Conservation (phyloP, 2,329 filamentous ascomycete genomes). For the Onygena corvina region DNA sequence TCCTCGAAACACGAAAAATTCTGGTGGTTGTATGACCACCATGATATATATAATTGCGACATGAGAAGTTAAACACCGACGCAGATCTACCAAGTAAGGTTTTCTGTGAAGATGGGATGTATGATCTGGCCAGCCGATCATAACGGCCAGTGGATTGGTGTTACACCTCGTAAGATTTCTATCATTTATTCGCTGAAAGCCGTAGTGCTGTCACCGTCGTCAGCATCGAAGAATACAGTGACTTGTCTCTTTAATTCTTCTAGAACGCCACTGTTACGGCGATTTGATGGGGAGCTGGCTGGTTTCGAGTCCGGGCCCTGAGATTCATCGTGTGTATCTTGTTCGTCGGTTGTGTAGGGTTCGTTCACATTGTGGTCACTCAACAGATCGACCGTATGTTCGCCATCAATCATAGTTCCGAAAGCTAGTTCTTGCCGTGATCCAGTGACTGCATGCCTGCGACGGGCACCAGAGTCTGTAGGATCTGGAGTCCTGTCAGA, state of each 20-base stretch:
- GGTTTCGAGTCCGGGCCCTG: not conserved
- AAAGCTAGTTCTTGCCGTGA: not conserved
- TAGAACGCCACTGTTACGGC: slow-evolving; percentile 26
- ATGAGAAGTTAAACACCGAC: not conserved
- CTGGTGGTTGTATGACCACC: not conserved
- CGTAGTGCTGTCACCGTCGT: slow-evolving; percentile 17
- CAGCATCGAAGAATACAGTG: slow-evolving; percentile 37
- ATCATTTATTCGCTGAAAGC: slow-evolving; percentile 2
- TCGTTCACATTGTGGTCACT: slow-evolving; percentile 6
- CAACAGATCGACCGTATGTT: slow-evolving; percentile 10
- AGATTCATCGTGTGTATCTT: not conserved
- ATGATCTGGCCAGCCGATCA: not conserved
- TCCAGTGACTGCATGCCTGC: slow-evolving; percentile 13
- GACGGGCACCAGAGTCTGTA: slow-evolving; percentile 13
- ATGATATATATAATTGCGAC: not conserved
- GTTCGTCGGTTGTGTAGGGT: not conserved
- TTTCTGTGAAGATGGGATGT: not conserved
- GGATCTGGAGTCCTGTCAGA: slow-evolving; percentile 19
- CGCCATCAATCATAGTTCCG: not conserved
- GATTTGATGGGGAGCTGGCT: slow-evolving; percentile 17
- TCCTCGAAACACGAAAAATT: too few relatives aligned
- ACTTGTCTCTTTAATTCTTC: slow-evolving; percentile 37
- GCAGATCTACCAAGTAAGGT: not conserved
- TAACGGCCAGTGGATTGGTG: not conserved
- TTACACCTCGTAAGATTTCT: not conserved